Percentiles rank a stretch among this genome's conserved stretches.
phyloP scores from a whole-genome alignment of 192 early-diverging fungal genomes.

The Backusella mclennaniae region DNA sequence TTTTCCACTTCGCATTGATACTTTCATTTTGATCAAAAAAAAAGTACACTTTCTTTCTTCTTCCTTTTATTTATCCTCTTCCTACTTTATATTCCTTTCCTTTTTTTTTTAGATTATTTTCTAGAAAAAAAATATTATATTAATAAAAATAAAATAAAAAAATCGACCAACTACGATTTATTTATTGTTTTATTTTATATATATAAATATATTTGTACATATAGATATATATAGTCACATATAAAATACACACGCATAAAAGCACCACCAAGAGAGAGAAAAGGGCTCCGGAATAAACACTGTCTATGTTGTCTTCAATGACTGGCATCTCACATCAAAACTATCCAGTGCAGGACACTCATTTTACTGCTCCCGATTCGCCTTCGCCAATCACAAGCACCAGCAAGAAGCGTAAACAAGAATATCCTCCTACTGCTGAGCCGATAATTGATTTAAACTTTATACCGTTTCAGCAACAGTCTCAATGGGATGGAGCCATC shows the following conservation, averaged over 20 bases:
- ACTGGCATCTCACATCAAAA: not conserved
- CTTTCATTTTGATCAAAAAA: not conserved
- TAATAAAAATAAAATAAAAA: not conserved
- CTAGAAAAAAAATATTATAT: not conserved
- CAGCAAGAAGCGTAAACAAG: not conserved
- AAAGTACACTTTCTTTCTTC: not conserved
- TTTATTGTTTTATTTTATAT: not conserved
- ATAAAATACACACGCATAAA: not conserved
- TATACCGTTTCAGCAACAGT: not conserved
- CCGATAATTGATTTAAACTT: not conserved
- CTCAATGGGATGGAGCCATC: not conserved
- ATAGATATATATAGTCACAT: not conserved
- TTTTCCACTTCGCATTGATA: constrained; percentile 1
- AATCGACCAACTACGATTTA: not conserved
- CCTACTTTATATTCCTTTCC: not conserved
- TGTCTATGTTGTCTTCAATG: not conserved
- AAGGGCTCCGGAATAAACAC: not conserved
- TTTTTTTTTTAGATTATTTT: not conserved
- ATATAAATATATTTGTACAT: not conserved
- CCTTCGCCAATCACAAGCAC: not conserved
- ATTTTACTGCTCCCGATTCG: not conserved
- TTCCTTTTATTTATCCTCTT: constrained; percentile 10
- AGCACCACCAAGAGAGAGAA: not conserved
- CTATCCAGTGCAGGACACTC: not conserved
- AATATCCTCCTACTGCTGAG: not conserved